Conservation (phyloP, 2,329 filamentous ascomycete genomes). For the Fusarium pseudonygamai region DNA sequence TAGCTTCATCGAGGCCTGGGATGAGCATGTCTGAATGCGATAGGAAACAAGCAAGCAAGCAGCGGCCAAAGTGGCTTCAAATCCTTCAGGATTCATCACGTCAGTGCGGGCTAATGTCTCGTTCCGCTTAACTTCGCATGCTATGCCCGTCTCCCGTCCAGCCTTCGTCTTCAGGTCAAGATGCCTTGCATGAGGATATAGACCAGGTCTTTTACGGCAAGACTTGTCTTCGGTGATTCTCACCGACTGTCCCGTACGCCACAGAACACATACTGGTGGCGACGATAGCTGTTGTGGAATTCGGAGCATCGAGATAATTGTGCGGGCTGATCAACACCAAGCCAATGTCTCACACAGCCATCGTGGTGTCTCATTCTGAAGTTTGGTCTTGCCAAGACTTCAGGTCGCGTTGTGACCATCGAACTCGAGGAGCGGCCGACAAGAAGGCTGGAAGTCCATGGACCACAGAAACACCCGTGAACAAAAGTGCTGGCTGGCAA, state of each 20-base stretch:
- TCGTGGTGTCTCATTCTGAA: constrained; percentile 30
- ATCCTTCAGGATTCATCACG: constrained; percentile 18
- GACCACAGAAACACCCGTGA: not conserved
- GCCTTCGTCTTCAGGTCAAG: constrained; percentile 31
- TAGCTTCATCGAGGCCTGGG: constrained; percentile 12
- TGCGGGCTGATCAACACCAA: constrained; percentile 8
- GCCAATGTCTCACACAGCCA: constrained; percentile 33
- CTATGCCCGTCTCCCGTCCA: constrained; percentile 38
- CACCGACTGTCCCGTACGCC: constrained; percentile 40
- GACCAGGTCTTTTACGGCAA: constrained; percentile 24
- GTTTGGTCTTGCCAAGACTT: not conserved
- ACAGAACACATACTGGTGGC: constrained; percentile 27
- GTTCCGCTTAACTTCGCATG: constrained; percentile 41
- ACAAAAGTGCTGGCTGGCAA: constrained; percentile 30
- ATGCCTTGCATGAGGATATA: constrained; percentile 39
- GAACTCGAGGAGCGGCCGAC: constrained; percentile 16
- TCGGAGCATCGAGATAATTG: constrained; percentile 22
- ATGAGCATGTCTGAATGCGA: constrained; percentile 6
- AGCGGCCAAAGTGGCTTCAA: constrained; percentile 23
- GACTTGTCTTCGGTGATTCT: constrained; percentile 33
- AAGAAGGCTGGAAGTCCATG: constrained; percentile 4
- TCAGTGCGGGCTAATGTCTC: constrained; percentile 40
- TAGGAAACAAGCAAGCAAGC: constrained; percentile 28
- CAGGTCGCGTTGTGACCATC: constrained; percentile 10
- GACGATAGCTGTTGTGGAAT: constrained; percentile 18